Conservation (phyloP, 2,329 filamentous ascomycete genomes). For the Mycogone perniciosa region DNA sequence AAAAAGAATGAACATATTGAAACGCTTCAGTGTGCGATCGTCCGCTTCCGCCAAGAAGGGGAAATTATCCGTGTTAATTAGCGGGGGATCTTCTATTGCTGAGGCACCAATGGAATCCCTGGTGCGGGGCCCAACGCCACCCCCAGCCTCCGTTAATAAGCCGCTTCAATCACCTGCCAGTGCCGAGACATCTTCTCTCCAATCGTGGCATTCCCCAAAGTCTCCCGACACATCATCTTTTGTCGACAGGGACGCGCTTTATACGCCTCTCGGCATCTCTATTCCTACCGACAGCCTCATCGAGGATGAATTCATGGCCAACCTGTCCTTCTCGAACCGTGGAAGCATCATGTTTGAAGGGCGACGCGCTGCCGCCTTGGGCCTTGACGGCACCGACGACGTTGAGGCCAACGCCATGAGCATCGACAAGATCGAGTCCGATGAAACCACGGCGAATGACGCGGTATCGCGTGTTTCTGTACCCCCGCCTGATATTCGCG, state of each 20-base stretch:
- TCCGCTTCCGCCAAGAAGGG: conserved; percentile 21
- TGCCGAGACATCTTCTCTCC: conserved; percentile 5
- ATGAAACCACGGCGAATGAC: background rate
- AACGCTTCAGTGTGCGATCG: conserved; percentile 23
- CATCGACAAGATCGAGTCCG: conserved; percentile 7
- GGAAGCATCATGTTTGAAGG: conserved; percentile 57
- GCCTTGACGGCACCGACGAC: conserved; percentile 14
- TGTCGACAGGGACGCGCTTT: conserved; percentile 28
- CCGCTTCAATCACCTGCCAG: conserved; percentile 11
- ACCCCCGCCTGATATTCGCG: conserved; percentile 41
- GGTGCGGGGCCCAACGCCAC: conserved; percentile 19
- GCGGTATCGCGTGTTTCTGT: background rate
- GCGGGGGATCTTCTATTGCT: conserved; percentile 10
- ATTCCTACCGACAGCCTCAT: conserved; percentile 52
- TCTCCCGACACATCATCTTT: conserved; percentile 21
- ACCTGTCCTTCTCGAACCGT: conserved; percentile 55
- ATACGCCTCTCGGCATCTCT: conserved; percentile 47
- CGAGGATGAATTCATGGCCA: conserved; percentile 51
- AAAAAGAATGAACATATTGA: conserved; percentile 20
- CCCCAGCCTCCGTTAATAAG: conserved; percentile 17
- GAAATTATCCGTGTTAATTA: conserved; percentile 19
- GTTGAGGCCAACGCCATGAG: conserved; percentile 10
- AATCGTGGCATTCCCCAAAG: conserved; percentile 5
- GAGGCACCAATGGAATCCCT: conserved; percentile 15
- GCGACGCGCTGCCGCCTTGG: conserved; percentile 25